A percentile compares a stretch with the other conserved stretches of the same genome.
These are phyloP conservation scores for Coniochaeta sp. DNA, from an alignment of 2,329 filamentous ascomycete species.

Conservation along the genomic window DNA sequence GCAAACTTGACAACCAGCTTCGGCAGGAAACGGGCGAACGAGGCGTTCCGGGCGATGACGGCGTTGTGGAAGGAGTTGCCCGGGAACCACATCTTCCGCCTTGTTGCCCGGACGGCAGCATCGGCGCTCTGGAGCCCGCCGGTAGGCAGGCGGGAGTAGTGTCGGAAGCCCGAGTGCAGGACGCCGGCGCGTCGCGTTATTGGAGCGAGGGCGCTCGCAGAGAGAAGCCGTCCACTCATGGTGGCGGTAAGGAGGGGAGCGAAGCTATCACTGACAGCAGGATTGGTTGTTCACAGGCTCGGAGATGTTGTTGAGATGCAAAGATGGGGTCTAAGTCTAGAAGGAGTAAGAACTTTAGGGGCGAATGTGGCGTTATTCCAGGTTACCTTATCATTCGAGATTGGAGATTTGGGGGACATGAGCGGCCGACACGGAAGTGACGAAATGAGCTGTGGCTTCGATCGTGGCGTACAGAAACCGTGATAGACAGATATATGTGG, in stretches of 20 bases:
- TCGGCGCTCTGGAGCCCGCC: conserved; percentile 64
- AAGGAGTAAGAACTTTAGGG: too few relatives aligned
- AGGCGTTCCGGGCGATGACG: conserved; percentile 55
- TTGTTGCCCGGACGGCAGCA: conserved; percentile 51
- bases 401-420: not conserved
- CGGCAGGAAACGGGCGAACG: conserved; percentile 63
- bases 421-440: not conserved
- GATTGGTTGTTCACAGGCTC: not conserved
- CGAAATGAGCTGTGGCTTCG: not conserved
- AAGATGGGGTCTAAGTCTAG: not conserved
- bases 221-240: conserved; percentile 70
- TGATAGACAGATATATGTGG: not conserved
- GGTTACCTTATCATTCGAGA: not conserved
- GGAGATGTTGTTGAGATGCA: not conserved
- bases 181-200: conserved; percentile 51
- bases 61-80: conserved; percentile 82
- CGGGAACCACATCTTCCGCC: conserved; percentile 66
- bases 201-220: conserved; percentile 59
- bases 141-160: conserved; percentile 59
- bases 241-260: conserved; percentile 18
- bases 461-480: not conserved
- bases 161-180: conserved; percentile 44
- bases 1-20: conserved; percentile 86
- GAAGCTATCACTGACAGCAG: conserved; percentile 1
- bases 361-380: not conserved